Evolutionary conservation across 257 asterid genomes (phyloP).

Genomic region (Lavandula angustifolia): DNA sequence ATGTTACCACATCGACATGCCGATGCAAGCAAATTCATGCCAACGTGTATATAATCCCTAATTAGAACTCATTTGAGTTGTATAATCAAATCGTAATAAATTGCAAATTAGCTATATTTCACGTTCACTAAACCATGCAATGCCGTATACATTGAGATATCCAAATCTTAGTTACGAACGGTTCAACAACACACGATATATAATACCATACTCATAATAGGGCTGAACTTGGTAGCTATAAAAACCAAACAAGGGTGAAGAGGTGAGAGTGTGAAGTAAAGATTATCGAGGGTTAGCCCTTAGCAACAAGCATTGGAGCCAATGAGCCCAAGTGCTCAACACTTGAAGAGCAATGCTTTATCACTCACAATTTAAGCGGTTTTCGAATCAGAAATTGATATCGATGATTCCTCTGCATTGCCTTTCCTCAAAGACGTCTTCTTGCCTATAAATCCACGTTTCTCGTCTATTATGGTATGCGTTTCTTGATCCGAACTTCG

Average conservation of each 20-base stretch:
- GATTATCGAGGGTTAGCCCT: conserved; percentile 28
- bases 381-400: conserved; percentile 35
- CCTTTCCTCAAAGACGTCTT: conserved; percentile 38
- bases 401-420: conserved; percentile 41
- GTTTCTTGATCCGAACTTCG: too few species aligned
- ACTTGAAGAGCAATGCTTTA: conserved; percentile 45
- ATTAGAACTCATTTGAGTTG: background rate
- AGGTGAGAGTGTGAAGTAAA: background rate
- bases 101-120: too few species aligned
- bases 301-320: conserved; percentile 39
- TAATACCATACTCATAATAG: too few species aligned
- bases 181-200: too few species aligned
- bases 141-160: too few species aligned
- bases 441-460: conserved; percentile 53
- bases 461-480: conserved; percentile 57
- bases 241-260: background rate
- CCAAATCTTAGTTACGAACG: too few species aligned
- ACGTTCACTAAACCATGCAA: too few species aligned
- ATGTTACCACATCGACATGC: too few species aligned
- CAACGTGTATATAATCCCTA: conserved; percentile 17
- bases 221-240: too few species aligned
- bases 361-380: conserved; percentile 49
- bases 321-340: conserved; percentile 55
- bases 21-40: background rate
- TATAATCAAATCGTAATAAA: too few species aligned